Conservation (phyloP, 495 filamentous ascomycete genomes). For the Penicillium pancosmium region DNA sequence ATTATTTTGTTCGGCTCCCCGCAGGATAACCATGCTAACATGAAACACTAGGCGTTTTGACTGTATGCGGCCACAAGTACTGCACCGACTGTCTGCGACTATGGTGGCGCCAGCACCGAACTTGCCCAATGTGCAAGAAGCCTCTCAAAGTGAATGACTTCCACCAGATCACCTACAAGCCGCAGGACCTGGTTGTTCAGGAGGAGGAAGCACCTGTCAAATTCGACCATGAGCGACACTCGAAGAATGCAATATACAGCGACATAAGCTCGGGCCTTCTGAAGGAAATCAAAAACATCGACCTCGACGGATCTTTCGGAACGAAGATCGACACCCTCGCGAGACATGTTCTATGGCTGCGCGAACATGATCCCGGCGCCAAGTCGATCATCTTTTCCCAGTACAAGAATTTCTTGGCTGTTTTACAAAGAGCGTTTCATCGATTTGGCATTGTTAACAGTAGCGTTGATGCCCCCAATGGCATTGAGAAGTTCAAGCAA, state of each 20-base stretch:
- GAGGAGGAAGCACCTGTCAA: constrained; percentile 56
- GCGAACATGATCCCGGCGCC: constrained; percentile 78
- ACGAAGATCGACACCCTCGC: constrained; percentile 87
- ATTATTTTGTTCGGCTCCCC: not conserved
- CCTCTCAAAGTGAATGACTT: constrained; percentile 63
- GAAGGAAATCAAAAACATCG: constrained; percentile 79
- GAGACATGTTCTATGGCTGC: constrained; percentile 82
- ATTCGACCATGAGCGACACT: constrained; percentile 29
- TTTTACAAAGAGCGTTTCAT: constrained; percentile 67
- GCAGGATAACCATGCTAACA: constrained; percentile 12
- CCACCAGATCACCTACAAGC: constrained; percentile 82
- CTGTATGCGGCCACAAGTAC: constrained; percentile 87
- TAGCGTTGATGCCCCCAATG: constrained; percentile 62
- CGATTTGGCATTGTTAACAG: constrained; percentile 71
- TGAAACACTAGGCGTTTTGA: constrained; percentile 59
- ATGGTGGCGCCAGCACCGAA: constrained; percentile 70
- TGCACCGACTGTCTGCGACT: constrained; percentile 80
- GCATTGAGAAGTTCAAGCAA: constrained; percentile 72
- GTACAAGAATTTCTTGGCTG: constrained; percentile 75
- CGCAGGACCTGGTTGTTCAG: constrained; percentile 67
- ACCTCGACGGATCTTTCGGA: constrained; percentile 74
- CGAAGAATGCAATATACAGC: constrained; percentile 67
- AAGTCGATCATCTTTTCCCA: constrained; percentile 94
- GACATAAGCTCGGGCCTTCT: constrained; percentile 71
- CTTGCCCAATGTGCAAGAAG: constrained; percentile 78